Evolutionary conservation across 495 filamentous ascomycete species (phyloP).

Genomic region (Tuber magnatum): DNA sequence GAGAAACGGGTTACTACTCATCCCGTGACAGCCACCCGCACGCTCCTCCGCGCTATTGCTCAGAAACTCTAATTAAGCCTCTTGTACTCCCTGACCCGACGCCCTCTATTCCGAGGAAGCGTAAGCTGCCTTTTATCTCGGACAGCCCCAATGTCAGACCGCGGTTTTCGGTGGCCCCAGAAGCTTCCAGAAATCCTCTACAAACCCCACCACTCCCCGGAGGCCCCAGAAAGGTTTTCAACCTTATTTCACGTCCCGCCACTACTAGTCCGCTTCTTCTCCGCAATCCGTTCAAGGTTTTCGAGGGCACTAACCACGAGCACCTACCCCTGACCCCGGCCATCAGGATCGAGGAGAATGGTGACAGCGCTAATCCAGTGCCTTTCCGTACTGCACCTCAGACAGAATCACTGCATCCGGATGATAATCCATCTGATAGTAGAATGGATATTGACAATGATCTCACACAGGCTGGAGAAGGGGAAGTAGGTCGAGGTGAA

Average conservation of each 20-base stretch:
- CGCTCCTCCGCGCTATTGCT: background rate
- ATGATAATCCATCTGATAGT: background rate
- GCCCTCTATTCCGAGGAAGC: background rate
- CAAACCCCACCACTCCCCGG: background rate
- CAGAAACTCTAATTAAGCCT: conserved; percentile 5
- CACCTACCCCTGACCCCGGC: background rate
- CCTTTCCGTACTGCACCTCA: background rate
- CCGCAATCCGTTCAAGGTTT: background rate
- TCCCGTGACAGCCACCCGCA: background rate
- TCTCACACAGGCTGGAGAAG: background rate
- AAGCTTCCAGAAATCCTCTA: background rate
- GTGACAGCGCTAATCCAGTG: background rate
- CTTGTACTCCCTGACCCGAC: background rate
- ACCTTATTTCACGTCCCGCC: background rate
- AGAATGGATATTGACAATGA: background rate
- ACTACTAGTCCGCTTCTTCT: background rate
- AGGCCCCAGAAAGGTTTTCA: background rate
- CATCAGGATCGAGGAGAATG: background rate
- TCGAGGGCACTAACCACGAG: background rate
- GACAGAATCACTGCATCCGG: background rate
- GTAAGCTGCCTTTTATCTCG: background rate
- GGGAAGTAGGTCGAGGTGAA: background rate
- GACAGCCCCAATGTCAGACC: background rate
- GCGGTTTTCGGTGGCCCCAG: background rate
- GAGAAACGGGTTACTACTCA: background rate